Evolutionary conservation across 306 rosid species (phyloP), one percentile per base, ranked within the genome.

Genomic region (Ammopiptanthus mongolicus): DNA sequence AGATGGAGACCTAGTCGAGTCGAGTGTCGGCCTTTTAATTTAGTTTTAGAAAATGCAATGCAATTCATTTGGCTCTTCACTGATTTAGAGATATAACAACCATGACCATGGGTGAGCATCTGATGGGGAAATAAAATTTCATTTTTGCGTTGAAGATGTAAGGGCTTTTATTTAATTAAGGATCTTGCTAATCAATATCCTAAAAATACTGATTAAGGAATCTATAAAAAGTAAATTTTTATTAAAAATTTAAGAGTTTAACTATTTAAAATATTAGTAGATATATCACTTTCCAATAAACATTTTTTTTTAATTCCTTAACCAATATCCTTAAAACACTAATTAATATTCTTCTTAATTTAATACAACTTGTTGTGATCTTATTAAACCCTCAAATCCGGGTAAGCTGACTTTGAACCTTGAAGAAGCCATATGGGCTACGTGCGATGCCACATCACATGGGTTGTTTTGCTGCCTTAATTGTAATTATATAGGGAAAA

Each of bases 391-490:
- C 82, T 68, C 17, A 9, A 51, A 62, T 76, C 19, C 0, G 85
- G 88, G 83, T 52, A 82, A 58, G 87, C 77, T 87, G 95, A 87
- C 90, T 59, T 82, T 67, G 63, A 4, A 28, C 25, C 22, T 11
- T 61, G 48, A 25, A 50, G 48, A 60, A 36, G 25, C 47, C 31
- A 39, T 31, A 23, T 57, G 83, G 31, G 81, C 78, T 42, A 53
- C 77, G 41, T 8, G 5, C 75, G 28, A 60, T 59, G 52, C 87
- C 80, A 70, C 76, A 46, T 75, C 74, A 80, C 51, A 65, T 80
- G 77, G 57, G 23, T 39, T 41, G 83, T 39, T 59, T 39, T 41
- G 14, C 14, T 41, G 14, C 36, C 18, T 25, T 34, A 23, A 23
- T 25, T 23, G 12, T 57, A 12, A 23, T 23, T 57, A 1, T 25